These are phyloP conservation scores for Ananas comosus DNA, from an alignment of 176 grass and related monocot species.

Conservation along the genomic window DNA sequence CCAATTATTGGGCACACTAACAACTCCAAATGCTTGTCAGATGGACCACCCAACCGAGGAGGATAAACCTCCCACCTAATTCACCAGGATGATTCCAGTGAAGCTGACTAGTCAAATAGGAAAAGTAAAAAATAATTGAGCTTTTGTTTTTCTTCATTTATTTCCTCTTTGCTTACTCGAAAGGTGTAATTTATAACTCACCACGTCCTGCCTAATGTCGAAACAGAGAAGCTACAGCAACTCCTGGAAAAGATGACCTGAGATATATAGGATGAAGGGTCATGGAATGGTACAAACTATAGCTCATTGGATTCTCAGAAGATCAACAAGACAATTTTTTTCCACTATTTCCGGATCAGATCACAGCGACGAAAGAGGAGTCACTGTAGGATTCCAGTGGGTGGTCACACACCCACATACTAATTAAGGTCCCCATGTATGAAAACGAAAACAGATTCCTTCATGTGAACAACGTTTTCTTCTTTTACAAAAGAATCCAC, in stretches of 20 bases:
- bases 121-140: too few species aligned
- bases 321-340: too few species aligned
- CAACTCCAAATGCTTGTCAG: slow-evolving; percentile 22
- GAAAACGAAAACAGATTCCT: not conserved
- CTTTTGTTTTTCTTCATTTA: too few species aligned
- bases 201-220: not conserved
- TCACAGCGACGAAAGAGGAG: too few species aligned
- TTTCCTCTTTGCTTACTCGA: too few species aligned
- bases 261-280: not conserved
- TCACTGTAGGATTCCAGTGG: too few species aligned
- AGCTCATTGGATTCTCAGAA: too few species aligned
- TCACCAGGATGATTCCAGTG: not conserved
- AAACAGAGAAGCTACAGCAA: not conserved
- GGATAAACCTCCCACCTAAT: not conserved
- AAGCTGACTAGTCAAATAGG: not conserved
- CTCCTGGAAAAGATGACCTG: not conserved
- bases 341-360: too few species aligned
- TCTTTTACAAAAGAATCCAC: not conserved
- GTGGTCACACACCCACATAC: too few species aligned
- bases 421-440: too few species aligned
- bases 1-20: slow-evolving; percentile 31
- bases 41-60: not conserved
- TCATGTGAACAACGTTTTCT: not conserved
- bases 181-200: too few species aligned
- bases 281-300: too few species aligned